A percentile compares a stretch with the other conserved stretches of the same genome.
Conservation (phyloP, 2,329 filamentous ascomycete genomes). For the Fusarium sp. region DNA sequence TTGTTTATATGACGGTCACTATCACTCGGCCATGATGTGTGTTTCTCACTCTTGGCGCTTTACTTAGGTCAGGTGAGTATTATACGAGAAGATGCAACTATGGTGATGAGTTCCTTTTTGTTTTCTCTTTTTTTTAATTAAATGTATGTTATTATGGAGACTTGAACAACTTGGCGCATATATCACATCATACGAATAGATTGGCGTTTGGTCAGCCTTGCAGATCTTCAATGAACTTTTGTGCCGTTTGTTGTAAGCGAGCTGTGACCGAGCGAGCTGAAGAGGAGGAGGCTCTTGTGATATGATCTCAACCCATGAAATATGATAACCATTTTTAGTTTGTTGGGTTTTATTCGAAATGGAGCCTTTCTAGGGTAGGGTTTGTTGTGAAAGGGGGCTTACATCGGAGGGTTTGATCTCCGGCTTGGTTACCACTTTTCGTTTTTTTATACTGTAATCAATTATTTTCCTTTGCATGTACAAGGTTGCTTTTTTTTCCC, state of each 20-base stretch:
- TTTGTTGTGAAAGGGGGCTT: conserved; percentile 13
- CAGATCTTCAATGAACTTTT: neutral
- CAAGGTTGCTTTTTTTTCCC: neutral
- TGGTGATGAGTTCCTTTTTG: neutral
- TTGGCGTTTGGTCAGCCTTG: conserved; percentile 1
- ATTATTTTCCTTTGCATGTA: neutral
- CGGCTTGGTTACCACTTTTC: neutral
- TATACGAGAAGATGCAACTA: conserved; percentile 5
- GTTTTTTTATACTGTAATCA: neutral
- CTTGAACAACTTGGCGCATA: conserved; percentile 1
- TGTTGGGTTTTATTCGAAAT: neutral
- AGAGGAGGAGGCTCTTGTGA: neutral
- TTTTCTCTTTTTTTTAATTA: neutral
- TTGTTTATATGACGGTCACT: neutral
- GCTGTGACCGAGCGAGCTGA: neutral
- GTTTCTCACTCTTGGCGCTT: conserved; percentile 11
- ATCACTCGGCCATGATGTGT: neutral
- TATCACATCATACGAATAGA: conserved; percentile 1
- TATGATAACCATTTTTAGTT: conserved; percentile 4
- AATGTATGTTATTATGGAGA: neutral
- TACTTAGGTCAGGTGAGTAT: conserved; percentile 19
- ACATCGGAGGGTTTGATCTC: conserved; percentile 6
- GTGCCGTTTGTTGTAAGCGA: neutral
- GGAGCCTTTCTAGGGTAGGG: neutral
- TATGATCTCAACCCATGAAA: too few relatives aligned